Evolutionary conservation across 108 stramenopile species (phyloP), one percentile per base, ranked within the genome.

Genomic region (Stephanodiscus minutulus): DNA sequence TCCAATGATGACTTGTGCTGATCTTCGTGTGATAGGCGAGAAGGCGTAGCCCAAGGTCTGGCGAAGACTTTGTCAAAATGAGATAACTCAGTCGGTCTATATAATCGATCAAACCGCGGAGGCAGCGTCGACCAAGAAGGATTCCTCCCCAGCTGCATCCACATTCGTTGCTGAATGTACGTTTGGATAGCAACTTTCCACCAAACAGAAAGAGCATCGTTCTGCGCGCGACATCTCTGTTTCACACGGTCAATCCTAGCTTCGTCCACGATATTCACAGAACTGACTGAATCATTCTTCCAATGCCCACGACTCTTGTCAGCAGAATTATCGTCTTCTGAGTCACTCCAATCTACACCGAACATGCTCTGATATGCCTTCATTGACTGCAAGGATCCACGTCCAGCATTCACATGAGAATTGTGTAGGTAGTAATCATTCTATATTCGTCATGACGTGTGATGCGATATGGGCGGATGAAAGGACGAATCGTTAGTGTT

Each of bases 381-480:
- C 91, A 93, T 96, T 27, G 88, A 80, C 61, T 89, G 88, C 20
- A 79, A 53, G n/a, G 79, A 75, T 3, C 86, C 85, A 18, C 62
- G 65, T 0, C 89, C 91, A 37, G 75, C 72, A 61, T 88, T 86
- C 13, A 87, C 86, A 64, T 95, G 89, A 54, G 86, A 86, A 59
- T 95, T 95, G 67, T 96, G 95, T 25, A 96, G 70, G 69, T 96
- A 96, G 52, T 91, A 96, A 55, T 96, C 95, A 54, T 75, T 88
- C 54, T 39, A 39, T 8, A 39, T 39, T n/a, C n/a, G n/a, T n/a
- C n/a, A n/a, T n/a, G n/a, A n/a, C n/a, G n/a, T n/a, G n/a, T n/a
- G n/a, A n/a, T n/a, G n/a, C n/a, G n/a, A n/a, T n/a, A n/a, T n/a
- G n/a, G n/a, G n/a, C n/a, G n/a, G n/a, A n/a, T n/a, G n/a, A n/a